Evolutionary conservation across 192 early-diverging fungal species (phyloP).

Genomic region (Funneliformis geosporum): DNA sequence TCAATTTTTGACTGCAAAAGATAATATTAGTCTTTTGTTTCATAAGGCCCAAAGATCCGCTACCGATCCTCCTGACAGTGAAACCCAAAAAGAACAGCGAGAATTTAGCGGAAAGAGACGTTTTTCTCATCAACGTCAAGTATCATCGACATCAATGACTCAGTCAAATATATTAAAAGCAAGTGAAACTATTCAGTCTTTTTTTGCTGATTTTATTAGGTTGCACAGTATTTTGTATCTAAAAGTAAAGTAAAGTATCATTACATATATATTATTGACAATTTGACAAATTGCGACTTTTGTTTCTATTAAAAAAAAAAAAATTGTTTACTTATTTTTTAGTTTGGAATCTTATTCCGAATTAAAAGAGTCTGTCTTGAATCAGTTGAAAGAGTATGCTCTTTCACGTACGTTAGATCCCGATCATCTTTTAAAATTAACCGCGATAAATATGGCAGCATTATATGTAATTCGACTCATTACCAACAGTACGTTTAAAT

Average conservation of each 20-base stretch:
- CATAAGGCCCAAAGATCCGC: conserved; percentile 36
- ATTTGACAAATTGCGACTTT: background rate
- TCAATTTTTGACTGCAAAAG: conserved; percentile 51
- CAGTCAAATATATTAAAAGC: conserved; percentile 37
- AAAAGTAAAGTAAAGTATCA: conserved; percentile 34
- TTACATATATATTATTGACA: conserved; percentile 1
- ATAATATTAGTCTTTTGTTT: conserved; percentile 48
- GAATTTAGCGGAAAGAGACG: conserved; percentile 38
- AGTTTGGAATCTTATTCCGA: conserved; percentile 27
- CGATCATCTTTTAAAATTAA: conserved; percentile 32
- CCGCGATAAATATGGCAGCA: conserved; percentile 30
- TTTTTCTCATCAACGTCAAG: conserved; percentile 23
- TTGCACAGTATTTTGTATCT: conserved; percentile 45
- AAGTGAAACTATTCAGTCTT: conserved; percentile 33
- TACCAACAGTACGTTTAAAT: conserved; percentile 8
- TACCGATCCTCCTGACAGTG: conserved; percentile 20
- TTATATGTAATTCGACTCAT: conserved; percentile 28
- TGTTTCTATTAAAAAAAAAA: conserved; percentile 17
- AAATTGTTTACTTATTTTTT: background rate
- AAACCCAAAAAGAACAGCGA: conserved; percentile 30
- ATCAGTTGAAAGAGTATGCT: conserved; percentile 12
- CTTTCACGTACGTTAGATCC: conserved; percentile 21
- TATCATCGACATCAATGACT: background rate
- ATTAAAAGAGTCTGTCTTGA: conserved; percentile 19
- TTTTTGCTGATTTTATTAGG: conserved; percentile 42